A percentile compares a stretch with the other conserved stretches of the same genome.
phyloP scores from a whole-genome alignment of 2,329 filamentous ascomycete genomes.

The Lachnellula cervina region DNA sequence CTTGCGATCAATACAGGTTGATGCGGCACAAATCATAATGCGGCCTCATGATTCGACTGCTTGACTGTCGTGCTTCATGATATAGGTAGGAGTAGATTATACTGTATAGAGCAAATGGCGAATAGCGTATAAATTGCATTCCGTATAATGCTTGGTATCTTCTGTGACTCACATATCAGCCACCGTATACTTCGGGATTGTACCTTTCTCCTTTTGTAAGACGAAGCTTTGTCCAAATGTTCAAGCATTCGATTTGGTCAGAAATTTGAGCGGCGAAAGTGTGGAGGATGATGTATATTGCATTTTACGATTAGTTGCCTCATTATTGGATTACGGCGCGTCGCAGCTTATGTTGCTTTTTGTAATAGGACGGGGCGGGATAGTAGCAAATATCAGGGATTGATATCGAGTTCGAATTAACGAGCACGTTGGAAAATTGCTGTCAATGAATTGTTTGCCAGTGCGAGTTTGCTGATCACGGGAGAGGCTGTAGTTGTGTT shows the following conservation, averaged over 20 bases:
- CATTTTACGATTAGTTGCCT: slow-evolving; percentile 26
- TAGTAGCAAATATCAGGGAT: slow-evolving; percentile 24
- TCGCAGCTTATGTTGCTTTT: slow-evolving; percentile 7
- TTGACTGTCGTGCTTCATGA: not conserved
- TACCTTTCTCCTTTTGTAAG: not conserved
- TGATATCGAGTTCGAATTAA: slow-evolving; percentile 20
- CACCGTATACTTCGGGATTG: not conserved
- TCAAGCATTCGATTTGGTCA: not conserved
- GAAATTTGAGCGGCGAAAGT: not conserved
- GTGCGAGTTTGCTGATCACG: slow-evolving; percentile 27
- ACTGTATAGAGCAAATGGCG: not conserved
- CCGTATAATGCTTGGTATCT: not conserved
- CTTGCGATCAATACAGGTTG: not conserved
- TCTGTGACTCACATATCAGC: slow-evolving; percentile 2
- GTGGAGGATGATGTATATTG: slow-evolving; percentile 2
- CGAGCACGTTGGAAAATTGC: slow-evolving; percentile 29
- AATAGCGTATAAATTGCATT: not conserved
- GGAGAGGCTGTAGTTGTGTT: slow-evolving; percentile 25
- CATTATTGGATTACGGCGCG: slow-evolving; percentile 15
- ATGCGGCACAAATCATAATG: not conserved
- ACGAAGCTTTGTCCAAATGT: not conserved
- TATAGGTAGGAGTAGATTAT: not conserved
- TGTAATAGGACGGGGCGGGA: slow-evolving; percentile 10
- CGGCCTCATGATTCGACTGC: not conserved
- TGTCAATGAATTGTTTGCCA: slow-evolving; percentile 24